Evolutionary conservation across 1,139 yeast species (phyloP), one percentile per base, ranked within the genome.

Genomic region (Candida sp.): DNA sequence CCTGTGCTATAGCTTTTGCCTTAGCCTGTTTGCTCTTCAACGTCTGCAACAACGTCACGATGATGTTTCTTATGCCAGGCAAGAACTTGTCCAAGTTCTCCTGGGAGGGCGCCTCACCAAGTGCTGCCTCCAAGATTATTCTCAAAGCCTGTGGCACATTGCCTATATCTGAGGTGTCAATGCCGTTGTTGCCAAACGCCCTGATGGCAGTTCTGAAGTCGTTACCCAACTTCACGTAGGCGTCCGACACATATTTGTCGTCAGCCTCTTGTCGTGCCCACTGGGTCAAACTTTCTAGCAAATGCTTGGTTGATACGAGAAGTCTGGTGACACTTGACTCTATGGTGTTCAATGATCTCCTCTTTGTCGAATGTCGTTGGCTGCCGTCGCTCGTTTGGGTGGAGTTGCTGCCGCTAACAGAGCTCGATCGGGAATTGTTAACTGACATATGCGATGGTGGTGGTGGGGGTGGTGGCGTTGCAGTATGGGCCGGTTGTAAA

Each of bases 171-270:
- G 75, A 65, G n/a, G 73, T 65, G 53, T 74, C 78, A n/a, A 73
- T 73, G 1, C 78, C 78, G 12, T 73, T 73, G 50, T 59, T 60
- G 5, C 68, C 62, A 53, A 74, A 73, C 4, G 77, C 75, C 55
- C 91, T 80, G 22, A 94, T 85, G 0, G 96, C 92, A 2, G 90
- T 84, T 59, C 96, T 86, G 73, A 92, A 96, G 68, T 94, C 98
- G 65, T 94, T 94, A 0, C 99, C 99, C 37, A 96, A 78, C 58
- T 85, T 88, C 11, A 96, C 99, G 66, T 92, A 96, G 5, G 94
- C 90, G 65, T 92, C 93, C 3, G 97, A 90, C 2, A 96, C 98
- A 58, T 84, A 91, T 53, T 84, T 84, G 50, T 93, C 98, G 37
- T 87, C 81, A 3, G 91, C 93, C 34, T 82, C 81, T 30, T 83